Percentiles rank a stretch among this genome's conserved stretches.
Conservation (phyloP, 805 yeast species). For the Yamadazyma endophytica region DNA sequence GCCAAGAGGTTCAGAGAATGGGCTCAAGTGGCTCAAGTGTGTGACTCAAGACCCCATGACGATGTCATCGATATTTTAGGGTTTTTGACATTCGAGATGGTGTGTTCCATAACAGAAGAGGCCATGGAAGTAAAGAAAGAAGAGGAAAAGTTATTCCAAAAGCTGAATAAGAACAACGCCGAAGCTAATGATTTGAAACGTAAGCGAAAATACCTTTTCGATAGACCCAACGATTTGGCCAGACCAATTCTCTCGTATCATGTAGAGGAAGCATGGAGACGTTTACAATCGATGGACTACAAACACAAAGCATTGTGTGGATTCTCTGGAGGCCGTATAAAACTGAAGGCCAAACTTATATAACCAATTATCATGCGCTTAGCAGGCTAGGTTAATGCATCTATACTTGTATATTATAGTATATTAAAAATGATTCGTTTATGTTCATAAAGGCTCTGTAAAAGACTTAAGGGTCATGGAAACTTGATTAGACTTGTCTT, state of each 20-base stretch:
- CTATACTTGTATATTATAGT: not conserved
- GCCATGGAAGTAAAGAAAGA: conserved; percentile 76
- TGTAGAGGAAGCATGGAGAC: conserved; percentile 85
- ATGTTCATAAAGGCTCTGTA: conserved; percentile 1
- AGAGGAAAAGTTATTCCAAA: conserved; percentile 50
- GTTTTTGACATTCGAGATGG: conserved; percentile 93
- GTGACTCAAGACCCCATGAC: conserved; percentile 90
- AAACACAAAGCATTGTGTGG: conserved; percentile 63
- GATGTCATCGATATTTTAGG: conserved; percentile 96
- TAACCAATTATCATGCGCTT: conserved; percentile 11
- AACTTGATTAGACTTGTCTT: conserved; percentile 13
- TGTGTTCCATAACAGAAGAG: conserved; percentile 88
- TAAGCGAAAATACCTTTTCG: conserved; percentile 60
- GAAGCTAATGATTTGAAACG: conserved; percentile 8
- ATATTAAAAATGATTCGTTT: not conserved
- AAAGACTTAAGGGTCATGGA: not conserved
- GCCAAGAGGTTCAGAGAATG: conserved; percentile 94
- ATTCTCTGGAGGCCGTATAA: conserved; percentile 66
- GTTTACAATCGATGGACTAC: conserved; percentile 56
- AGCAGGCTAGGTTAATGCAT: not conserved
- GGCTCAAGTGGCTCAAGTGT: conserved; percentile 81
- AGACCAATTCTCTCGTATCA: conserved; percentile 77
- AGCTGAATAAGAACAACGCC: conserved; percentile 20
- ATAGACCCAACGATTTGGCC: conserved; percentile 82
- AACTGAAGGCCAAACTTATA: conserved; percentile 49